phyloP scores from a whole-genome alignment of 2,329 filamentous ascomycete genomes.

The Diaporthe citri region DNA sequence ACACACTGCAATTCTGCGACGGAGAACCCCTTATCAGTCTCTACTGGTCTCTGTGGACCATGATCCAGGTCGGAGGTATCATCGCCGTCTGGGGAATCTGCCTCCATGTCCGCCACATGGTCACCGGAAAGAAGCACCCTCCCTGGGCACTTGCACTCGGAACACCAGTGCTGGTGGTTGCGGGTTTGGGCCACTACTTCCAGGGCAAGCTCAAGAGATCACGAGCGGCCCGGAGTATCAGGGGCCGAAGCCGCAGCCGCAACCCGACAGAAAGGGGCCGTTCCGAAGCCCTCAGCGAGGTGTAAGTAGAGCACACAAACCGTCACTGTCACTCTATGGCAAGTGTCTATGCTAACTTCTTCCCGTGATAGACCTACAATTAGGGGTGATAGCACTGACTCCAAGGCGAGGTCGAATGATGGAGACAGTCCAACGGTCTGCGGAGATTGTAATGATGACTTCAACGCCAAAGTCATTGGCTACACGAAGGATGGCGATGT shows the following conservation, averaged over 20 bases:
- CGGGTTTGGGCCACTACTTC: constrained; percentile 64
- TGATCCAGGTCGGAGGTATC: constrained; percentile 69
- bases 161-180: constrained; percentile 71
- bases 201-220: constrained; percentile 51
- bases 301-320: constrained; percentile 21
- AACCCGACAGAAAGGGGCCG: constrained; percentile 27
- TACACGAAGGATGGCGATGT: constrained; percentile 39
- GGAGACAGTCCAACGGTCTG: constrained; percentile 9
- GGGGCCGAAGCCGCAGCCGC: constrained; percentile 45
- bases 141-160: constrained; percentile 71
- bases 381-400: constrained; percentile 33
- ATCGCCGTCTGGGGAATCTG: constrained; percentile 71
- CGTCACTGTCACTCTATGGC: neutral
- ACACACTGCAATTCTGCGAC: constrained; percentile 70
- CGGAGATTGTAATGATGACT: constrained; percentile 25
- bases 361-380: constrained; percentile 24
- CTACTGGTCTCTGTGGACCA: constrained; percentile 73
- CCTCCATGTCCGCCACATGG: constrained; percentile 63
- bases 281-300: constrained; percentile 35
- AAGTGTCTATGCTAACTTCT: neutral
- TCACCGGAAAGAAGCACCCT: constrained; percentile 65
- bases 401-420: constrained; percentile 15
- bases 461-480: constrained; percentile 39
- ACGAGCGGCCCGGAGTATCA: constrained; percentile 52
- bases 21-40: constrained; percentile 71